phyloP scores from a whole-genome alignment of 2,329 filamentous ascomycete genomes.

The Lachnellula suecica region DNA sequence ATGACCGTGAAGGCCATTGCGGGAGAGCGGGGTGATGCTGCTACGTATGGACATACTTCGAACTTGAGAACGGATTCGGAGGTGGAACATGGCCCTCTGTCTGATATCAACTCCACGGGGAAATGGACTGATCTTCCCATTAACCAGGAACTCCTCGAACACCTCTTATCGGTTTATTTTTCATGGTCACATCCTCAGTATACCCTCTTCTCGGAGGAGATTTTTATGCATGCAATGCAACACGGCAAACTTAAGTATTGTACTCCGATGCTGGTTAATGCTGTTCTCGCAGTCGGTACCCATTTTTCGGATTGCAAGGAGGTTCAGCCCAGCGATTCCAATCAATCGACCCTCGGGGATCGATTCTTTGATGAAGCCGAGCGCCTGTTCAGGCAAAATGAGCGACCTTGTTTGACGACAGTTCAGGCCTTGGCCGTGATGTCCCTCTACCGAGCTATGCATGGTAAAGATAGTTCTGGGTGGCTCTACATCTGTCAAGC shows the following conservation, averaged over 20 bases:
- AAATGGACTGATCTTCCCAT: slow-evolving; percentile 61
- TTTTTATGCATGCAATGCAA: slow-evolving; percentile 18
- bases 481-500: slow-evolving; percentile 68
- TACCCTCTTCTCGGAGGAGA: slow-evolving; percentile 58
- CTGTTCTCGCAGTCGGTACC: slow-evolving; percentile 53
- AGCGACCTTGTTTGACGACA: slow-evolving; percentile 65
- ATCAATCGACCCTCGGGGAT: slow-evolving; percentile 66
- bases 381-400: slow-evolving; percentile 54
- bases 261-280: slow-evolving; percentile 41
- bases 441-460: slow-evolving; percentile 71
- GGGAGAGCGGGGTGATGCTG: neutral
- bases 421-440: slow-evolving; percentile 75
- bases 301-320: slow-evolving; percentile 66
- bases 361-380: slow-evolving; percentile 72
- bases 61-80: slow-evolving; percentile 14
- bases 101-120: slow-evolving; percentile 5
- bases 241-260: slow-evolving; percentile 20
- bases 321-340: slow-evolving; percentile 60
- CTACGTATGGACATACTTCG: slow-evolving; percentile 20
- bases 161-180: slow-evolving; percentile 65
- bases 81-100: neutral
- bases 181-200: slow-evolving; percentile 76
- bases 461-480: slow-evolving; percentile 68
- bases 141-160: slow-evolving; percentile 57
- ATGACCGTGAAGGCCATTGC: too few relatives aligned